Evolutionary conservation across 179 eudicot species (phyloP), one percentile per base, ranked within the genome.

Genomic region (Carnegiea gigantea): DNA sequence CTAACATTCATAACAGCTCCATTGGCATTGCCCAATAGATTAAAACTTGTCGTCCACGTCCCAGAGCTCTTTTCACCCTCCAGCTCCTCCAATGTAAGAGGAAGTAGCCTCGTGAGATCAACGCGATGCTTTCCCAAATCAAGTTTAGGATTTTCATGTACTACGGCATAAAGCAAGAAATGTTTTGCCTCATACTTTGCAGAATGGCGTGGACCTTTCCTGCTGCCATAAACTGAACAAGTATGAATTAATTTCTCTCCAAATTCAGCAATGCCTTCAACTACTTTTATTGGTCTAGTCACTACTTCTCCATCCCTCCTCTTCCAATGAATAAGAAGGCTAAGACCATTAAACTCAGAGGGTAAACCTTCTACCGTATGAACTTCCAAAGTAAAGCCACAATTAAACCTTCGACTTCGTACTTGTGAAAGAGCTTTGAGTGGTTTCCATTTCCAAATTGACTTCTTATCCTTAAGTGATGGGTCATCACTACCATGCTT

Each of bases 91-190:
- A 95, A 86, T 5, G 97, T 95, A 71, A 91, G 91, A 75, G 99
- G 99, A 79, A 96, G 97, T 83, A 96, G 75, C 82, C 92, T 92
- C 20, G 99, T 92, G 33, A 96, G 90, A 85, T 96, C 98, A 82
- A 96, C 85, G 46, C 97, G 90, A 77, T 96, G 98, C 89, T 89
- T 95, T 59, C 99, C 98, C 84, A 96, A 86, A 86, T 96, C 98
- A 78, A 92, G 89, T 77, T 88, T 90, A 67, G 92, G 91, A 24
- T 89, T 80, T 74, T 87, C 92, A 80, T 70, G 30, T 60, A 92
- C 70, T 28, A 89, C 87, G 20, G 89, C 99, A 82, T 92, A 95
- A 59, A 96, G 87, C 87, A 89, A 88, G 86, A 89, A 96, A 87
- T 93, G 97, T 48, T 92, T 92, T 5, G 97, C 97, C 83, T 95